Conservation (phyloP, 768 basidiomycete species). For the Naganishia vaughanmartiniae region DNA sequence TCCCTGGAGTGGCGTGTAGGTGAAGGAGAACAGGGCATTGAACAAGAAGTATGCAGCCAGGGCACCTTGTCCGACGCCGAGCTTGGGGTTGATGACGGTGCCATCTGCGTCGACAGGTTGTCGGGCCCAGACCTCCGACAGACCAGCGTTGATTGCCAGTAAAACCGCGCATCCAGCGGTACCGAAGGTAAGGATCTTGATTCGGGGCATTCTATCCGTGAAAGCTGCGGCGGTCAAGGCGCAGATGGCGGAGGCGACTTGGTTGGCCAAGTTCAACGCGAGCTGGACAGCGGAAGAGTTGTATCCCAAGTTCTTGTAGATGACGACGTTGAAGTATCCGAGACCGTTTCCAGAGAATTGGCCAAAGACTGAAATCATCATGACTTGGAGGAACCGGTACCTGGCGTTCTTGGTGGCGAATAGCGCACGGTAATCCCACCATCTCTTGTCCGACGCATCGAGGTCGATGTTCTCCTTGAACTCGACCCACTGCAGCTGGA, state of each 20-base stretch:
- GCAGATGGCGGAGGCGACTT: slow-evolving; percentile 48
- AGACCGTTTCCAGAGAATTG: slow-evolving; percentile 63
- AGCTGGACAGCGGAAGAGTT: slow-evolving; percentile 44
- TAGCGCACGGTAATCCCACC: slow-evolving; percentile 59
- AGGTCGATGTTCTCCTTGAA: slow-evolving; percentile 49
- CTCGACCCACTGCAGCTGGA: slow-evolving; percentile 59
- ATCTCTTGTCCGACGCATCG: slow-evolving; percentile 61
- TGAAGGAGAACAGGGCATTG: slow-evolving; percentile 59
- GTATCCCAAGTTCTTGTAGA: slow-evolving; percentile 44
- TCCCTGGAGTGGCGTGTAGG: slow-evolving; percentile 64
- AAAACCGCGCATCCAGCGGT: slow-evolving; percentile 42
- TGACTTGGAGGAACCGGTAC: slow-evolving; percentile 55
- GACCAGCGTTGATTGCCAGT: slow-evolving; percentile 21
- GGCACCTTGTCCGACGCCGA: slow-evolving; percentile 48
- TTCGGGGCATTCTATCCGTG: slow-evolving; percentile 40
- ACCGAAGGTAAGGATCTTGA: slow-evolving; percentile 39
- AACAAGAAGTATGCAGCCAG: slow-evolving; percentile 56
- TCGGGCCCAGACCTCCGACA: slow-evolving; percentile 34
- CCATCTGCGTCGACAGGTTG: slow-evolving; percentile 29
- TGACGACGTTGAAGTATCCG: slow-evolving; percentile 54
- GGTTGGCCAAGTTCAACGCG: slow-evolving; percentile 51
- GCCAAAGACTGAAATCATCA: slow-evolving; percentile 61
- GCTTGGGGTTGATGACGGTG: slow-evolving; percentile 32
- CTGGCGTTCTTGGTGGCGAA: slow-evolving; percentile 50
- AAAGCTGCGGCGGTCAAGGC: slow-evolving; percentile 49